These are phyloP conservation scores for Pogostemon cablin DNA, from an alignment of 257 asterid species.

Conservation along the genomic window DNA sequence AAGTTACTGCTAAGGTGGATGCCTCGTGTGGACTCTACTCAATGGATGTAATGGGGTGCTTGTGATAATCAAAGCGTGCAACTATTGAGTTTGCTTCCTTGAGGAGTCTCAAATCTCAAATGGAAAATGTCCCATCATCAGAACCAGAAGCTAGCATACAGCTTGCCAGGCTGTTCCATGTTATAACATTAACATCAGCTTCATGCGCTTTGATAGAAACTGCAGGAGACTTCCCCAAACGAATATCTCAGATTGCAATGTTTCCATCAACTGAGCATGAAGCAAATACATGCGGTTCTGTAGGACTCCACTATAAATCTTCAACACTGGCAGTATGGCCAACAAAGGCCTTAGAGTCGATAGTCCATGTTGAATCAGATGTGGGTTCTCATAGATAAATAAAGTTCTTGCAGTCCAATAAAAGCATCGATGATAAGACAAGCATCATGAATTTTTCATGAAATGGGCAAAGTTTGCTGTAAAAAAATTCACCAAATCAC, in stretches of 20 bases:
- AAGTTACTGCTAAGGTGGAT: constrained; percentile 86
- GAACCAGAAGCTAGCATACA: constrained; percentile 95
- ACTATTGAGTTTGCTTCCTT: constrained; percentile 83
- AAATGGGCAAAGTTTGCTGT: too few species aligned
- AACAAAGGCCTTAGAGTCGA: constrained; percentile 58
- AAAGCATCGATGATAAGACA: too few species aligned
- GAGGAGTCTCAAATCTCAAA: constrained; percentile 80
- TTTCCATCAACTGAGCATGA: constrained; percentile 90
- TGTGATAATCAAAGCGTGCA: constrained; percentile 84
- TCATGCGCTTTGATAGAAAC: constrained; percentile 74
- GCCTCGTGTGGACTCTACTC: constrained; percentile 99
- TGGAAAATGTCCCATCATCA: constrained; percentile 92
- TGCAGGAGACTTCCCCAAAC: constrained; percentile 79
- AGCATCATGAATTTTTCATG: too few species aligned
- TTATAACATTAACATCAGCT: constrained; percentile 93
- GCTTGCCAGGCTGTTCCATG: constrained; percentile 97
- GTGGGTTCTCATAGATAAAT: constrained; percentile 95
- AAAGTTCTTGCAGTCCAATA: constrained; percentile 67
- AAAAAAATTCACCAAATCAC: too few species aligned
- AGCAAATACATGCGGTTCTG: constrained; percentile 79
- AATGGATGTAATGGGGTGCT: constrained; percentile 92
- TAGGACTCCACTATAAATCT: constrained; percentile 96
- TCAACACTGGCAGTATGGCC: constrained; percentile 83
- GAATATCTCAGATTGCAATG: constrained; percentile 87
- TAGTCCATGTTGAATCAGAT: constrained; percentile 75